Percentiles rank a stretch among this genome's conserved stretches.
These are phyloP conservation scores for Firmiana major DNA, from an alignment of 345 rosid genomes.

Conservation along the genomic window DNA sequence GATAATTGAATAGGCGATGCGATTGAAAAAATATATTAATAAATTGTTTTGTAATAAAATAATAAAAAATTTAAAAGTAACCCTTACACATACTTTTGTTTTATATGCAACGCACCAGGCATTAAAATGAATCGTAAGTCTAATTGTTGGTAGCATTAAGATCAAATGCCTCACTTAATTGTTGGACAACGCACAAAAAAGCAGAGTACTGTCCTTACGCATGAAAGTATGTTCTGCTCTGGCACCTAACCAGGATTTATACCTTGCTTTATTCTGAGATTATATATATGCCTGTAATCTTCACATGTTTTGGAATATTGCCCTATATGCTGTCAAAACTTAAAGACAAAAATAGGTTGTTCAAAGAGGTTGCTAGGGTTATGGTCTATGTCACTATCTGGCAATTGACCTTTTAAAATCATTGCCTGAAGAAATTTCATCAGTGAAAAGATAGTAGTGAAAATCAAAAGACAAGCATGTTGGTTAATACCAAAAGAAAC, in stretches of 20 bases:
- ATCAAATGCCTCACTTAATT: background rate
- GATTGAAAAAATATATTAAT: no score
- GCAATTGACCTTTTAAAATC: no score
- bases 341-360: no score
- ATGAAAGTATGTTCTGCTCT: background rate
- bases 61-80: no score
- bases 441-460: background rate
- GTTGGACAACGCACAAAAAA: background rate
- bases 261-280: background rate
- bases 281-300: background rate
- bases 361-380: background rate
- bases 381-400: no score
- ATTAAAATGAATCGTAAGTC: no score
- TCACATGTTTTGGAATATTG: background rate
- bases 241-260: background rate
- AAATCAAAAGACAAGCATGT: background rate
- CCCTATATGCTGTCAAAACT: background rate
- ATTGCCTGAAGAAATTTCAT: background rate
- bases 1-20: no score
- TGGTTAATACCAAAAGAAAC: no score
- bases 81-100: no score
- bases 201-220: background rate
- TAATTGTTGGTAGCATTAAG: background rate
- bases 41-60: no score
- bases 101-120: no score